Conservation (phyloP, 2,329 filamentous ascomycete genomes). For the Talaromyces sp. region DNA sequence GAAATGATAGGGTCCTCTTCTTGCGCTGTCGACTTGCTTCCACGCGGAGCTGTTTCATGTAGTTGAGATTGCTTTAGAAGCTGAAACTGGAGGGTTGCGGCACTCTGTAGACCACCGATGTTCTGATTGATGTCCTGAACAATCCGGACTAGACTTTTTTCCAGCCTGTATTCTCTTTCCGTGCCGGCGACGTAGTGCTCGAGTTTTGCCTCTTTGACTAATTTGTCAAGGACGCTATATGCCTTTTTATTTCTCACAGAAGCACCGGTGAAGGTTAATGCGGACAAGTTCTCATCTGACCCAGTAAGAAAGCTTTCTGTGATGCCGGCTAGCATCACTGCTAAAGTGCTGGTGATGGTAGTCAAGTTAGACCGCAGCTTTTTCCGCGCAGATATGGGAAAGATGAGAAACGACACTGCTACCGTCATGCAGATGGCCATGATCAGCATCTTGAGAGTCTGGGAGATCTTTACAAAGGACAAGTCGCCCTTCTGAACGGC, state of each 20-base stretch:
- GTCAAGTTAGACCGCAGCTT: conserved; percentile 69
- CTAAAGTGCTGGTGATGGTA: conserved; percentile 67
- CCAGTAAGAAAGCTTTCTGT: conserved; percentile 79
- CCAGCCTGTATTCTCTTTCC: conserved; percentile 71
- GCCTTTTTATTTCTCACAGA: conserved; percentile 60
- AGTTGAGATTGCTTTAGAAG: conserved; percentile 59
- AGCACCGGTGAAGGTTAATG: conserved; percentile 59
- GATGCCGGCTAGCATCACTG: conserved; percentile 75
- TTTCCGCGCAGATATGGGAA: conserved; percentile 69
- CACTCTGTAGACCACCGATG: conserved; percentile 83
- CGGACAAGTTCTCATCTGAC: conserved; percentile 69
- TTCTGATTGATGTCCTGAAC: conserved; percentile 82
- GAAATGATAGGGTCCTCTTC: conserved; percentile 21
- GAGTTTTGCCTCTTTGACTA: conserved; percentile 77
- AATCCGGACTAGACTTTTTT: conserved; percentile 74
- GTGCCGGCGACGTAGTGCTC: conserved; percentile 80
- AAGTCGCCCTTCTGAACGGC: conserved; percentile 77
- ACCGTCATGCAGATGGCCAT: conserved; percentile 69
- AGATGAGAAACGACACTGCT: conserved; percentile 70
- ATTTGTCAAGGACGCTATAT: conserved; percentile 66
- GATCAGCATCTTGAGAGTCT: conserved; percentile 78
- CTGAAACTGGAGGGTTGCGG: conserved; percentile 81
- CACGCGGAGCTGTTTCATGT: background rate
- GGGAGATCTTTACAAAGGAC: conserved; percentile 72
- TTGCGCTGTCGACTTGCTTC: background rate